Base-by-base conservation (phyloP, 2,329 filamentous ascomycete species). In the Fusarium sp. region DNA sequence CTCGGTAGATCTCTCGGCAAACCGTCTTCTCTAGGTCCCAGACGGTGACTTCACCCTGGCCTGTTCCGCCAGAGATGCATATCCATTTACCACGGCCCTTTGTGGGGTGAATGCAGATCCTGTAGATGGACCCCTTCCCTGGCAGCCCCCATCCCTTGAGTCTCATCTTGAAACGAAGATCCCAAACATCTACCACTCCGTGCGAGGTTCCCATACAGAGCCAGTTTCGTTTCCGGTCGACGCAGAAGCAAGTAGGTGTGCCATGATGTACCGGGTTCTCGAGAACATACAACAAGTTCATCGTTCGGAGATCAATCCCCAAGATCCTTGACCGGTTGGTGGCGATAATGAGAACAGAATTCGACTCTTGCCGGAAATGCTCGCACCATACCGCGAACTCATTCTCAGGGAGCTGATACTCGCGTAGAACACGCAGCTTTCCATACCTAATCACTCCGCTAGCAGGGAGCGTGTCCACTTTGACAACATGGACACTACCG, bases 21-120 rank as follows among this genome's bases (percentile, higher is more conserved):
- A 93, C 89, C 9, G 92, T 91, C 84, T 96, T 97, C 81, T 98
- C 96, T 18, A 98, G 87, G 79, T 98, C 97, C 97, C 97, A 99
- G 1, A 97, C 93, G 0, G 95, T 97, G 35, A 99, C 91, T 80
- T 99, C 97, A 18, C 95, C 95, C 71, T 94, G 92, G 5, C 92
- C 93, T 9, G 94, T 97, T 10, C 96, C 95, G 18, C 96, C 95
- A 4, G 95, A 93, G 10, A 98, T 93, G 81, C 95, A 97, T 1
- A 98, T 90, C 90, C 94, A 96, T 81, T 92, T 93, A 13, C 94
- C 93, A 50, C 94, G 91, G 1, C 93, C 93, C 80, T 92, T 94
- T 27, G 89, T 89, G 0, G 95, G 95, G 79, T 97, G 95, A 1
- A 97, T 86, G 66, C 91, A 88, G 18, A 99, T 87, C 35, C 95